phyloP scores from a whole-genome alignment of 2,329 filamentous ascomycete species.

The Fusarium nanum region DNA sequence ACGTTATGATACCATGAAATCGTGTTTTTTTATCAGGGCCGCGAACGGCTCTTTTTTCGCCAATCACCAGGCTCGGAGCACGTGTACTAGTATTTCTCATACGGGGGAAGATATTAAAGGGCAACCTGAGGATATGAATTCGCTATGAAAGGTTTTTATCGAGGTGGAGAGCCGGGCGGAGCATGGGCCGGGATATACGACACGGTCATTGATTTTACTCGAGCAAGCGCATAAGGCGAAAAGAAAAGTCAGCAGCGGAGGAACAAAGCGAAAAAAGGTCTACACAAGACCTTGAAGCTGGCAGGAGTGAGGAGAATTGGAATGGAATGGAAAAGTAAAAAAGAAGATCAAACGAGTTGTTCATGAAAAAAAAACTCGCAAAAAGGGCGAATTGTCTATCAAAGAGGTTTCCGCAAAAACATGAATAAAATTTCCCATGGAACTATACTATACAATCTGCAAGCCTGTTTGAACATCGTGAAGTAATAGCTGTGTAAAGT shows the following conservation, averaged over 20 bases:
- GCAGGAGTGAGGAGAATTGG: neutral
- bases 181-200: slow-evolving; percentile 21
- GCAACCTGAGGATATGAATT: slow-evolving; percentile 44
- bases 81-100: slow-evolving; percentile 47
- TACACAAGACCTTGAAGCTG: neutral
- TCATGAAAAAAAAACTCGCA: slow-evolving; percentile 45
- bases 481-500: slow-evolving; percentile 6
- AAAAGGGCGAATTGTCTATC: slow-evolving; percentile 42
- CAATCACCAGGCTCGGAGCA: slow-evolving; percentile 38
- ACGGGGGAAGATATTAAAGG: slow-evolving; percentile 38
- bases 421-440: slow-evolving; percentile 44
- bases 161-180: slow-evolving; percentile 2
- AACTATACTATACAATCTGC: slow-evolving; percentile 9
- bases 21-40: slow-evolving; percentile 39
- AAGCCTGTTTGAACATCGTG: neutral
- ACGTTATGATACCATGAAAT: slow-evolving; percentile 50
- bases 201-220: slow-evolving; percentile 26
- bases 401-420: slow-evolving; percentile 43
- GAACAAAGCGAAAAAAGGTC: slow-evolving; percentile 18
- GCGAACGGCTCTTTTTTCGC: slow-evolving; percentile 31
- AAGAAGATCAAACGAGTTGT: slow-evolving; percentile 37
- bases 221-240: slow-evolving; percentile 27
- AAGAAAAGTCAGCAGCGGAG: slow-evolving; percentile 41
- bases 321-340: slow-evolving; percentile 1
- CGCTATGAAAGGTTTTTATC: slow-evolving; percentile 13